These are phyloP conservation scores for Nakataea oryzae DNA, from an alignment of 2,329 filamentous ascomycete genomes.

Conservation along the genomic window DNA sequence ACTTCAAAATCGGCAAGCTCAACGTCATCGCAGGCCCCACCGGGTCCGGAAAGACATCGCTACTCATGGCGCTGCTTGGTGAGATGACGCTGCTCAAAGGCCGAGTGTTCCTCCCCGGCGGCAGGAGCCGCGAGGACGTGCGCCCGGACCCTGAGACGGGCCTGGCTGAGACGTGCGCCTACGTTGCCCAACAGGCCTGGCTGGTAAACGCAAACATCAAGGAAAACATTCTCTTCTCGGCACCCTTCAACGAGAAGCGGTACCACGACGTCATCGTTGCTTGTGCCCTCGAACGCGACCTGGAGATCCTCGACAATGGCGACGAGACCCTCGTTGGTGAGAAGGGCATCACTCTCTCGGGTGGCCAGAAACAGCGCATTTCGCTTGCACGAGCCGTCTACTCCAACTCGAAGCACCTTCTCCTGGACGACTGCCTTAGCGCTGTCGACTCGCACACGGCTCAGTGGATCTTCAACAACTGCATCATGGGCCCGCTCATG, in stretches of 20 bases:
- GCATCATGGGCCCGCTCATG: slow-evolving; percentile 85
- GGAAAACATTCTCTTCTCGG: slow-evolving; percentile 89
- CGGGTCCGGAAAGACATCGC: slow-evolving; percentile 88
- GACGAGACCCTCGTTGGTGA: slow-evolving; percentile 93
- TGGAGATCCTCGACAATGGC: slow-evolving; percentile 84
- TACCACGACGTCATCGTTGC: slow-evolving; percentile 85
- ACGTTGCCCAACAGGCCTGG: slow-evolving; percentile 96
- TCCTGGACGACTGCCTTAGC: slow-evolving; percentile 91
- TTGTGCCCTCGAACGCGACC: slow-evolving; percentile 81
- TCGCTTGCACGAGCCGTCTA: slow-evolving; percentile 96
- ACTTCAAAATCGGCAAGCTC: slow-evolving; percentile 75
- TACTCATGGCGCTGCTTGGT: slow-evolving; percentile 90
- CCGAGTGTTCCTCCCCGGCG: slow-evolving; percentile 74
- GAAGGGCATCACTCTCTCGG: slow-evolving; percentile 93
- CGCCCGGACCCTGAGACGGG: slow-evolving; percentile 72
- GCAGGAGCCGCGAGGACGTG: slow-evolving; percentile 75
- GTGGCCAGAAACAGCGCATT: slow-evolving; percentile 95
- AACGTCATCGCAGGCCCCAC: slow-evolving; percentile 92
- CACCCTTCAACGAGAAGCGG: slow-evolving; percentile 66
- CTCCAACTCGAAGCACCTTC: slow-evolving; percentile 79
- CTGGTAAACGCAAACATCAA: slow-evolving; percentile 91
- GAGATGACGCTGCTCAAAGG: slow-evolving; percentile 88
- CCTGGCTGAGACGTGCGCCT: slow-evolving; percentile 84
- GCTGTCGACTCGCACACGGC: slow-evolving; percentile 96
- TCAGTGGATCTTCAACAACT: slow-evolving; percentile 95